phyloP scores from a whole-genome alignment of 2,329 filamentous ascomycete genomes.

The Fusarium succisae region DNA sequence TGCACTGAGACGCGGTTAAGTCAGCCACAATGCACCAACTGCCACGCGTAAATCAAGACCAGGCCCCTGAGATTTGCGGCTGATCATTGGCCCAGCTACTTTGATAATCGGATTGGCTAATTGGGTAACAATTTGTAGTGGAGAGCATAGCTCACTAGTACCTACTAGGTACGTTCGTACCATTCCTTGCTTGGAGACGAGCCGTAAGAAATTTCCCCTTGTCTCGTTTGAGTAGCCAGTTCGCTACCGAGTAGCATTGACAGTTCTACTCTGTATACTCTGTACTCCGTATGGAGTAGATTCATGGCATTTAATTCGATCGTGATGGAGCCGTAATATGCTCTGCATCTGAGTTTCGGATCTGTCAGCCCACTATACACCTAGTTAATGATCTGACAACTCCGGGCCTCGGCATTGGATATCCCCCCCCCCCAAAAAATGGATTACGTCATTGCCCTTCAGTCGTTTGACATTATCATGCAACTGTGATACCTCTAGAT shows the following conservation, averaged over 20 bases:
- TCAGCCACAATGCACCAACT: conserved; percentile 19
- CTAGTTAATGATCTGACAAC: neutral
- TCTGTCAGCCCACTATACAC: conserved; percentile 29
- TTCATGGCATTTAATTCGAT: conserved; percentile 15
- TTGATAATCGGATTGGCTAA: conserved; percentile 33
- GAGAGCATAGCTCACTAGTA: neutral
- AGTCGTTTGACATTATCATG: conserved; percentile 5
- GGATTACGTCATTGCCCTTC: conserved; percentile 40
- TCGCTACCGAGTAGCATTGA: conserved; percentile 18
- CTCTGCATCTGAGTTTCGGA: conserved; percentile 18
- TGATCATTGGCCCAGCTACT: conserved; percentile 1
- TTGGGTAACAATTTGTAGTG: neutral
- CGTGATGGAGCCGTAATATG: neutral
- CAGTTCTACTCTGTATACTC: neutral
- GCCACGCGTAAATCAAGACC: neutral
- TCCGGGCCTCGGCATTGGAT: conserved; percentile 4
- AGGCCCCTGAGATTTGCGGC: neutral
- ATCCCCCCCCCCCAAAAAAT: neutral
- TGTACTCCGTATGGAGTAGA: neutral
- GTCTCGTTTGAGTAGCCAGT: conserved; percentile 26
- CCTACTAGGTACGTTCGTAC: neutral
- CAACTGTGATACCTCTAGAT: neutral
- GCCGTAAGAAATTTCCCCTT: neutral
- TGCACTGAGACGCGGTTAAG: conserved; percentile 31
- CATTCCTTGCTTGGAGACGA: conserved; percentile 18